Percentiles rank a stretch among this genome's conserved stretches.
Evolutionary conservation across 176 grass and related monocot species (phyloP).

Genomic region (Poa pratensis): DNA sequence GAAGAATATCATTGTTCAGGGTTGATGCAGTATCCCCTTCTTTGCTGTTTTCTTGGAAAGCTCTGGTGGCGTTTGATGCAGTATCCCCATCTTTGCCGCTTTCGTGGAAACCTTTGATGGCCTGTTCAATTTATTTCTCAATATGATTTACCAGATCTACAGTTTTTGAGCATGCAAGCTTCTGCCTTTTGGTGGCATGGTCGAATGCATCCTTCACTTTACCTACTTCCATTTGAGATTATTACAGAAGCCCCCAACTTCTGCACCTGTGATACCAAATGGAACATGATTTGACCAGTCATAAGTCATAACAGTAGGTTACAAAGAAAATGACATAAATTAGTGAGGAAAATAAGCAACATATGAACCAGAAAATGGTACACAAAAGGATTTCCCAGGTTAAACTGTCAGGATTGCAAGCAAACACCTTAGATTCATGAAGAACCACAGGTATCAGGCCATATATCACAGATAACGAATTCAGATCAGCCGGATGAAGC

Average conservation of each 20-base stretch:
- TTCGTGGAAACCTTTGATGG: not conserved
- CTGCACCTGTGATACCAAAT: slow-evolving; percentile 26
- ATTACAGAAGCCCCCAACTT: not conserved
- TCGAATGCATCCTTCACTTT: slow-evolving; percentile 51
- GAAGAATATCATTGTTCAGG: slow-evolving; percentile 29
- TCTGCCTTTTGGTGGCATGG: slow-evolving; percentile 46
- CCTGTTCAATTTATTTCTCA: slow-evolving; percentile 48
- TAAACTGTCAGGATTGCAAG: not conserved
- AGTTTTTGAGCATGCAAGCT: slow-evolving; percentile 39
- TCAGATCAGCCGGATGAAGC: not conserved
- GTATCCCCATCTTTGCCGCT: too few relatives aligned
- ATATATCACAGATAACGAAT: not conserved
- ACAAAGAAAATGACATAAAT: not conserved
- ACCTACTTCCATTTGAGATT: slow-evolving; percentile 43
- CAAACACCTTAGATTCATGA: not conserved
- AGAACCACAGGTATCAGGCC: not conserved
- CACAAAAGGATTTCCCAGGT: not conserved
- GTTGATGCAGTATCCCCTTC: slow-evolving; percentile 12
- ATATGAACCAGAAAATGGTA: not conserved
- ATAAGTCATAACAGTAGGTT: not conserved
- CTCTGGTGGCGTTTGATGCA: not conserved
- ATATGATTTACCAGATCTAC: slow-evolving; percentile 45
- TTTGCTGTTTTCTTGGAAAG: slow-evolving; percentile 27
- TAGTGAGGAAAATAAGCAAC: not conserved
- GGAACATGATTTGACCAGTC: not conserved